Percentiles rank a stretch among this genome's conserved stretches.
Evolutionary conservation across 148 eudicot species (phyloP).

Genomic region (Mesembryanthemum crystallinum): DNA sequence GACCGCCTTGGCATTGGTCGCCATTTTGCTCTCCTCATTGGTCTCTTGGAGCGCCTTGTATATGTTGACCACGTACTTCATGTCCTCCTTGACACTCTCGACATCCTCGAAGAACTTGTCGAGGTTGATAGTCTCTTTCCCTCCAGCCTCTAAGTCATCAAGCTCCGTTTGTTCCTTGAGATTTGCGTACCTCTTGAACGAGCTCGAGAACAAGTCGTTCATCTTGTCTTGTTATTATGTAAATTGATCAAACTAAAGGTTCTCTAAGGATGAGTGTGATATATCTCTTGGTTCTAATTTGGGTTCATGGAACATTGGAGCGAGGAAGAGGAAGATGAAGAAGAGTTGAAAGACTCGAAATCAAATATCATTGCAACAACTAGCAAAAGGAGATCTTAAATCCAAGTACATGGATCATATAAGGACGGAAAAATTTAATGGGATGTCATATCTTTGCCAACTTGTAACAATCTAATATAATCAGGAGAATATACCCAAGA

Average conservation of each 20-base stretch:
- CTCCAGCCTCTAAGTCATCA: slow-evolving; percentile 53
- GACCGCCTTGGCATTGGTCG: slow-evolving; percentile 59
- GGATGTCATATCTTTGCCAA: slow-evolving; percentile 12
- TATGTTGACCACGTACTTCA: slow-evolving; percentile 50
- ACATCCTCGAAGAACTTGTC: slow-evolving; percentile 63
- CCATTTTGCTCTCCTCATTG: slow-evolving; percentile 57
- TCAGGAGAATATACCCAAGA: not conserved
- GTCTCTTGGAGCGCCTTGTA: slow-evolving; percentile 57
- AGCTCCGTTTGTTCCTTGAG: slow-evolving; percentile 37
- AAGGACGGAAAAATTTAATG: not conserved
- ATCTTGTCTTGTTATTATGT: slow-evolving; percentile 26
- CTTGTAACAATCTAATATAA: slow-evolving; percentile 8
- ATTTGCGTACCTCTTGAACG: slow-evolving; percentile 61
- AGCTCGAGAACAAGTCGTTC: slow-evolving; percentile 78
- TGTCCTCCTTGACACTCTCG: slow-evolving; percentile 62
- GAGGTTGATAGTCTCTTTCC: slow-evolving; percentile 41
- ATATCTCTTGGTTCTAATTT: not conserved
- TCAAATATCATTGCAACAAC: not conserved
- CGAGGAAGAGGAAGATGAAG: not conserved
- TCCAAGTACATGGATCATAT: not conserved
- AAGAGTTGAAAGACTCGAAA: not conserved
- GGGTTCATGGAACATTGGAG: slow-evolving; percentile 2
- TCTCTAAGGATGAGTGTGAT: not conserved
- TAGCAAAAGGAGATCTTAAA: not conserved
- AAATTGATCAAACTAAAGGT: not conserved